phyloP scores from a whole-genome alignment of 805 yeast genomes.

The Candida maltosa region DNA sequence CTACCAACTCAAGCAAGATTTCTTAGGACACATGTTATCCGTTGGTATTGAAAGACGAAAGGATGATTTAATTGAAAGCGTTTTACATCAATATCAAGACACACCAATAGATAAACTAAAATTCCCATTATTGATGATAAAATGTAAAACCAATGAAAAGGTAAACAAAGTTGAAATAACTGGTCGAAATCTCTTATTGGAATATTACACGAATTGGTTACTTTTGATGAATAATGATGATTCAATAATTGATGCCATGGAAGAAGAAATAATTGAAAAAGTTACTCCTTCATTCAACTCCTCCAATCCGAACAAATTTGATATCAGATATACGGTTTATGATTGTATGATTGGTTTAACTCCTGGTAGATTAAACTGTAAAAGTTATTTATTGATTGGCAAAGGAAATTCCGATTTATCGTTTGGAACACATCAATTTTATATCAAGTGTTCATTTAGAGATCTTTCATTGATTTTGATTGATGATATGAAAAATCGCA shows the following conservation, averaged over 20 bases:
- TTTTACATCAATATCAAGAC: constrained; percentile 20
- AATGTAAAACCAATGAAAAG: constrained; percentile 18
- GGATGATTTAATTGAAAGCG: constrained; percentile 6
- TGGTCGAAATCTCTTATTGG: constrained; percentile 46
- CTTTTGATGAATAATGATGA: constrained; percentile 25
- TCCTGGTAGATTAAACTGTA: constrained; percentile 60
- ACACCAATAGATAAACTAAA: constrained; percentile 6
- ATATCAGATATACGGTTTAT: constrained; percentile 33
- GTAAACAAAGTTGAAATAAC: constrained; percentile 38
- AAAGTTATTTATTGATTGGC: constrained; percentile 47
- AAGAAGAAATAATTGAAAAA: constrained; percentile 11
- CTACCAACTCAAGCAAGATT: constrained; percentile 16
- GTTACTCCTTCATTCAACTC: constrained; percentile 8
- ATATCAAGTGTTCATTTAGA: constrained; percentile 46
- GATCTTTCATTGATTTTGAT: constrained; percentile 52
- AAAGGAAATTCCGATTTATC: constrained; percentile 54
- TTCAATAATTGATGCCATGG: constrained; percentile 9
- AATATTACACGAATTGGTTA: constrained; percentile 63
- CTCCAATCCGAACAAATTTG: constrained; percentile 15
- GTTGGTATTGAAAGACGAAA: constrained; percentile 15
- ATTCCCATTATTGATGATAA: constrained; percentile 23
- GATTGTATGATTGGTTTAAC: constrained; percentile 61
- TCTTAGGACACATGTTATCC: constrained; percentile 19
- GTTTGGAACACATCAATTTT: constrained; percentile 26
- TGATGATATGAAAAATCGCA: constrained; percentile 47